Conservation (phyloP, 345 rosid species). For the Lepidium aucheri region DNA sequence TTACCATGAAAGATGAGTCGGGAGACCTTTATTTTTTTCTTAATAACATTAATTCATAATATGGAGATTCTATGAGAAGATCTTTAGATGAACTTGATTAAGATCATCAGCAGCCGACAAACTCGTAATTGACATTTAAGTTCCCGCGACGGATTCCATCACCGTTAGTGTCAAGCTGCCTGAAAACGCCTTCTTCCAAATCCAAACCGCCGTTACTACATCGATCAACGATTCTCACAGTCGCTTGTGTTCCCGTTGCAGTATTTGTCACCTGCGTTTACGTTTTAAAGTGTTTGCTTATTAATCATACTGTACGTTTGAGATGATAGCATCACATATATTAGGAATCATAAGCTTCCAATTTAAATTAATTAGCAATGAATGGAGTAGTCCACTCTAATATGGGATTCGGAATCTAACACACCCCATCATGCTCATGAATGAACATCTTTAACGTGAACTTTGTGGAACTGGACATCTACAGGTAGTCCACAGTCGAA, state of each 20-base stretch:
- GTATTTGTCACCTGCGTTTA: conserved; percentile 38
- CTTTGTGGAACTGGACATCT: no score
- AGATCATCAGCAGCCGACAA: conserved; percentile 30
- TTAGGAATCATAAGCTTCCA: no score
- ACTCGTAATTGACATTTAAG: conserved; percentile 38
- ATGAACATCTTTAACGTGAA: no score
- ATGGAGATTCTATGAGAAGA: not conserved
- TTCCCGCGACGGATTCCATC: conserved; percentile 31
- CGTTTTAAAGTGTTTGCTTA: not conserved
- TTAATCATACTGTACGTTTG: not conserved
- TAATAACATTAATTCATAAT: not conserved
- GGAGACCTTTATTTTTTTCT: not conserved
- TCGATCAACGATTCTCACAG: conserved; percentile 45
- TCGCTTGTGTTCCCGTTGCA: conserved; percentile 30
- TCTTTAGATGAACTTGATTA: not conserved
- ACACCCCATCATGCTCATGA: no score
- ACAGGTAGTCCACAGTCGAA: no score
- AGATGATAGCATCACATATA: not conserved
- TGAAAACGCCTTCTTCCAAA: conserved; percentile 36
- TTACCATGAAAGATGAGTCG: not conserved
- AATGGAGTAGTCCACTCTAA: no score
- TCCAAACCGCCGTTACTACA: conserved; percentile 50
- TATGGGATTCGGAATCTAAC: no score
- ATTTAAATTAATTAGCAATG: no score
- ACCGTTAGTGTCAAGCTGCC: conserved; percentile 33